These are phyloP conservation scores for Solanum okadae DNA, from an alignment of 257 asterid species.

Conservation along the genomic window DNA sequence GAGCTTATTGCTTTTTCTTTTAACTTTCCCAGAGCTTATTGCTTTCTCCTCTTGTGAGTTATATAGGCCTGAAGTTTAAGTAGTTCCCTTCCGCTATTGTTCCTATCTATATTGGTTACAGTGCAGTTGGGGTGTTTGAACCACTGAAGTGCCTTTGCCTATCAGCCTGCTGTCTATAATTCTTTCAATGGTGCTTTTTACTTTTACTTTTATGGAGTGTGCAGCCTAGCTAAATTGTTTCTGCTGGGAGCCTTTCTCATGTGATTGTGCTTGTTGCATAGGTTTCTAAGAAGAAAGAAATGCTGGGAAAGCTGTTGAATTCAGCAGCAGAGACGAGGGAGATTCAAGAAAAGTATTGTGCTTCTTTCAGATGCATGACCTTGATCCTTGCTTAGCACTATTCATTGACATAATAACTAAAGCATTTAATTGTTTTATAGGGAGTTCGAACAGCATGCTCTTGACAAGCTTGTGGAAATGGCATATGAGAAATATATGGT, in stretches of 20 bases:
- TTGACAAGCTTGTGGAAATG: constrained; percentile 71
- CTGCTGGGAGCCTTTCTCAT: not conserved
- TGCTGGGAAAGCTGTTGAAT: constrained; percentile 41
- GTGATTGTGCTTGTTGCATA: constrained; percentile 12
- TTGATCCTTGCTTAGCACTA: constrained; percentile 1
- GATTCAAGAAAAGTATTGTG: constrained; percentile 56
- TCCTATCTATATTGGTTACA: not conserved
- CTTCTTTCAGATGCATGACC: constrained; percentile 2
- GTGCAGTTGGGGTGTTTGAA: not conserved
- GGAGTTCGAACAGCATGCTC: constrained; percentile 67
- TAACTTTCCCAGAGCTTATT: not conserved
- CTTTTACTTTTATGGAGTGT: not conserved
- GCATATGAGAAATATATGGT: constrained; percentile 88
- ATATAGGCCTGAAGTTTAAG: not conserved
- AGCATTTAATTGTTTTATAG: constrained; percentile 30
- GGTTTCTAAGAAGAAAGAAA: constrained; percentile 58
- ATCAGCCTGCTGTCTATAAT: not conserved
- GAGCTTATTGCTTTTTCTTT: not conserved
- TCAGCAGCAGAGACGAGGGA: constrained; percentile 50
- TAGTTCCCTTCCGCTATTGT: not conserved
- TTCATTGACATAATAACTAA: not conserved
- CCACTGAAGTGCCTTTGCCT: not conserved
- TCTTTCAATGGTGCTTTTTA: not conserved
- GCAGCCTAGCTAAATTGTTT: not conserved
- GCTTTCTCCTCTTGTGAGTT: not conserved